Base-by-base conservation (phyloP, 225 moss, liverwort and hornwort species). In the Bryoerythrophyllum caledonicum region DNA sequence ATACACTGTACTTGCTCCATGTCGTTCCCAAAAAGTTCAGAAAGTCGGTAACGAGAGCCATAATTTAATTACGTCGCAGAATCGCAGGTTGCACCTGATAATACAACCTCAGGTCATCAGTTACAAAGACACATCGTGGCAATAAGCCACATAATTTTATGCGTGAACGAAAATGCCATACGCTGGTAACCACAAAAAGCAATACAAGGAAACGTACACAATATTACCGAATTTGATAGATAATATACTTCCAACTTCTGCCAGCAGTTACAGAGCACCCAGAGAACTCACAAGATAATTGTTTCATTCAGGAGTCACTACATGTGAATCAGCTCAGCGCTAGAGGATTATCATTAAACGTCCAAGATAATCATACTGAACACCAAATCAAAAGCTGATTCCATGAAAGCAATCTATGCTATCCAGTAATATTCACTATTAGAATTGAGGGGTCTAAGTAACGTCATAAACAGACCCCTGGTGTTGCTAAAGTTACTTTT, bases 1-100 rank as follows among this genome's bases (percentile, higher is more conserved):
- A 66, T 26, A 66, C 66, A 4, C 66, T 46, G 13, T 66, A 66
- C 66, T 66, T 66, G 66, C 66, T 66, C 66, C 66, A 66, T 26
- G 66, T 66, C 26, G 66, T 66, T 10, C 17, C 16, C 46, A 66
- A 2, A 4, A 66, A 66, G 27, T 19, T 46, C 4, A 66, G 9
- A 17, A 66, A 66, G 17, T 66, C 66, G 7, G 66, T 46, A 17
- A 66, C 17, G 19, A 66, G 27, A 25, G 66, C 66, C 66, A 64
- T 64, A 19, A 49, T 38, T n/a, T 21, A 34, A 34, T 5, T 12
- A 2, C 64, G 41, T 8, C 11, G 12, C 7, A 60, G 6, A 32
- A 3, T 19, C 55, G 8, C 25, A 3, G 14, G 8, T 17, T 9
- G 4, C 60, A 60, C 60, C 60, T 60, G 60, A 34, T 9, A 30